phyloP scores from a whole-genome alignment of 1,139 yeast genomes.

The Candida sp. region DNA sequence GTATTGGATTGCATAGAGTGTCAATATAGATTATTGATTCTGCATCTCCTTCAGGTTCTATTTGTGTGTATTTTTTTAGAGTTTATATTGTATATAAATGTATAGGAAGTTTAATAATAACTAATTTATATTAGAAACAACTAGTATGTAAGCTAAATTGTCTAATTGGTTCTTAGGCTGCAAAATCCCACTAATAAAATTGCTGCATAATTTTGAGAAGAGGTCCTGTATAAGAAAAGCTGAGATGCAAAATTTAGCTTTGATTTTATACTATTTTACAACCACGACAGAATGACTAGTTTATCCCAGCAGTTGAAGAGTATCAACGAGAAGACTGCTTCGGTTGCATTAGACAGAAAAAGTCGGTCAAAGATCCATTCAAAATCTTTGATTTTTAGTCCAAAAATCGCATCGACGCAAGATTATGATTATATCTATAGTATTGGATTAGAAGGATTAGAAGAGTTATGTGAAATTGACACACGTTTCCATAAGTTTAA shows the following conservation, averaged over 20 bases:
- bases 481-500: constrained; percentile 69
- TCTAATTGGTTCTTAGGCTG: no score
- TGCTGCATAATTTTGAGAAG: no score
- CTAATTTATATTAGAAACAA: no score
- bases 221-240: background rate
- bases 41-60: background rate
- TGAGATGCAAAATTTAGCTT: background rate
- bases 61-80: background rate
- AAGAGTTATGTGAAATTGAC: constrained; percentile 69
- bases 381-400: constrained; percentile 81
- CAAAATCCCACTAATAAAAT: no score
- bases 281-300: constrained; percentile 38
- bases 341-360: constrained; percentile 84
- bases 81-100: background rate
- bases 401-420: constrained; percentile 87
- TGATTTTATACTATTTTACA: background rate
- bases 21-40: background rate
- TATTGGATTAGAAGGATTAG: constrained; percentile 72
- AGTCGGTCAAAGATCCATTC: constrained; percentile 84
- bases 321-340: constrained; percentile 62
- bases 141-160: no score
- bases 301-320: constrained; percentile 81
- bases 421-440: constrained; percentile 82
- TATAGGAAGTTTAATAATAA: background rate
- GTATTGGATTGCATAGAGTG: constrained; percentile 32